phyloP scores from a whole-genome alignment of 768 basidiomycete species.

The Saitozyma podzolica region DNA sequence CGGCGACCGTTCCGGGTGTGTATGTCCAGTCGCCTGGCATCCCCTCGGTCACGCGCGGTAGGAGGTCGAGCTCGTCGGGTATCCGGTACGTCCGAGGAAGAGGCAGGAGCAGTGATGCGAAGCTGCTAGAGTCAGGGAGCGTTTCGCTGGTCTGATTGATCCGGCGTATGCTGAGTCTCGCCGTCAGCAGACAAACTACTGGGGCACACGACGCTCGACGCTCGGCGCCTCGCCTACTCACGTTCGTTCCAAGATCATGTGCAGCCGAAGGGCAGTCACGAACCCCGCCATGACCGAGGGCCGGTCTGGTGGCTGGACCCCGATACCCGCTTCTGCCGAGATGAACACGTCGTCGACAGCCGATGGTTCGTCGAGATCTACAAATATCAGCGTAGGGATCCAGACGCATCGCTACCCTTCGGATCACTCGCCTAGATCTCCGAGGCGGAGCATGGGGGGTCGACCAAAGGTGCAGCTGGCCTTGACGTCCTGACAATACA shows the following conservation, averaged over 20 bases:
- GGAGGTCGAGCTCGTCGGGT: constrained; percentile 15
- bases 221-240: constrained; percentile 5
- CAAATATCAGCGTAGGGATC: background rate
- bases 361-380: constrained; percentile 25
- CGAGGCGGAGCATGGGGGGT: constrained; percentile 20
- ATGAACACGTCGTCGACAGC: constrained; percentile 26
- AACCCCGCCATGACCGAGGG: constrained; percentile 23
- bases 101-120: constrained; percentile 1
- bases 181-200: background rate
- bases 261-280: constrained; percentile 21
- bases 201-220: background rate
- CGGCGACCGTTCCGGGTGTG: constrained; percentile 13
- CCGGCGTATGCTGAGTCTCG: constrained; percentile 11
- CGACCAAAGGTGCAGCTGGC: constrained; percentile 27
- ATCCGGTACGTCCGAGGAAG: background rate
- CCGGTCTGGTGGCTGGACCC: constrained; percentile 15
- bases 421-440: constrained; percentile 20
- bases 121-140: background rate
- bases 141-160: constrained; percentile 12
- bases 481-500: constrained; percentile 26
- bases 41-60: constrained; percentile 16
- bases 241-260: constrained; percentile 27
- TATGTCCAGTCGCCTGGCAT: constrained; percentile 28
- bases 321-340: constrained; percentile 15
- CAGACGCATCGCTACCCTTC: constrained; percentile 3